Conservation (phyloP, 129 eudicot genomes). For the Artemisia argyi region DNA sequence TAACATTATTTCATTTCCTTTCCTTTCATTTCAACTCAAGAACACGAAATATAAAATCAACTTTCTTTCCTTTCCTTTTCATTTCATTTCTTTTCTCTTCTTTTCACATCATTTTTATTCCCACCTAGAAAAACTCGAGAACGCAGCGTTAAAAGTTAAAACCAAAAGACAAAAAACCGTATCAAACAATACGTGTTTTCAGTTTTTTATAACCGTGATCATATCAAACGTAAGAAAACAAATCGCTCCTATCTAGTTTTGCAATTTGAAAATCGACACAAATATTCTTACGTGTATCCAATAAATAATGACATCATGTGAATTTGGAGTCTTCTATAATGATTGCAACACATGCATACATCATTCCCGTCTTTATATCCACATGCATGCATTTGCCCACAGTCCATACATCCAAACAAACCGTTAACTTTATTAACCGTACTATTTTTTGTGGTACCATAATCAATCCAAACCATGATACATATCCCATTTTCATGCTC, state of each 20-base stretch:
- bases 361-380: too few species aligned
- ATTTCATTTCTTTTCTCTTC: too few species aligned
- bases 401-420: not conserved
- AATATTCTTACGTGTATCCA: conserved; percentile 12
- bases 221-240: not conserved
- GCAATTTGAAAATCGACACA: conserved; percentile 12
- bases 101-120: too few species aligned
- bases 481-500: too few species aligned
- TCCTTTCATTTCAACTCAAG: too few species aligned
- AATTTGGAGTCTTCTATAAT: conserved; percentile 20
- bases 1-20: too few species aligned
- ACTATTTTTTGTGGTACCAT: too few species aligned
- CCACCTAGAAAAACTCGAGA: too few species aligned
- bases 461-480: too few species aligned
- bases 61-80: too few species aligned
- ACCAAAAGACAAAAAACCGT: not conserved
- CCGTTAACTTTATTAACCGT: not conserved
- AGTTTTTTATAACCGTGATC: not conserved
- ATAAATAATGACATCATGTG: conserved; percentile 25
- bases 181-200: not conserved
- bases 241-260: not conserved
- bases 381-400: not conserved
- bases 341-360: conserved; percentile 1
- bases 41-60: too few species aligned
- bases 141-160: too few species aligned